Conservation (phyloP, 352 stramenopile genomes). For the Pythium myriotylum region DNA sequence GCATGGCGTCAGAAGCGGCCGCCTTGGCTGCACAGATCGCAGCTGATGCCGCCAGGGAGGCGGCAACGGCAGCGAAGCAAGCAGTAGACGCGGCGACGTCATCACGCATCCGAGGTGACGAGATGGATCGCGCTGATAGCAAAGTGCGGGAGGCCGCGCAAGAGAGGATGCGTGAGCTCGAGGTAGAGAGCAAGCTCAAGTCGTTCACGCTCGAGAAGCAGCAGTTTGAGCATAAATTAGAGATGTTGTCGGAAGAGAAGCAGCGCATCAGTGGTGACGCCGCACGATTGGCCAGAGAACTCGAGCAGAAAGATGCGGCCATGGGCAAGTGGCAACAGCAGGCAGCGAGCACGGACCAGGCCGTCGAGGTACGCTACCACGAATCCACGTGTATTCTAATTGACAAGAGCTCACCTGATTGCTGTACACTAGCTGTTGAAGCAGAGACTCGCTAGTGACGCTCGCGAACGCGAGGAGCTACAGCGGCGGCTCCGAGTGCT, state of each 20-base stretch:
- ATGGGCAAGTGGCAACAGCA: constrained; percentile 36
- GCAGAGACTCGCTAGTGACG: constrained; percentile 44
- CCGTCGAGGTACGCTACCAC: constrained; percentile 43
- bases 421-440: constrained; percentile 40
- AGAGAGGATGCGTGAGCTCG: not conserved
- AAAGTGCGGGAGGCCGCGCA: not conserved
- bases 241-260: constrained; percentile 33
- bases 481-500: constrained; percentile 48
- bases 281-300: constrained; percentile 36
- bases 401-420: too few relatives aligned
- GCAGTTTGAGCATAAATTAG: constrained; percentile 33
- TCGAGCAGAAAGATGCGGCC: constrained; percentile 35
- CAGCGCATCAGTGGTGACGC: constrained; percentile 33
- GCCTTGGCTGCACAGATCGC: constrained; percentile 11
- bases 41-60: constrained; percentile 33
- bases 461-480: constrained; percentile 59
- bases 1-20: constrained; percentile 9
- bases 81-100: constrained; percentile 13
- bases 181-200: constrained; percentile 25
- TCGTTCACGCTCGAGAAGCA: constrained; percentile 26
- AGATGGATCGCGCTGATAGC: constrained; percentile 1
- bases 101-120: not conserved
- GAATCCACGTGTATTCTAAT: too few relatives aligned
- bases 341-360: constrained; percentile 42
- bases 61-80: constrained; percentile 27